Evolutionary conservation across 2,329 filamentous ascomycete genomes (phyloP).

Genomic region (Cladophialophora chaetospira): DNA sequence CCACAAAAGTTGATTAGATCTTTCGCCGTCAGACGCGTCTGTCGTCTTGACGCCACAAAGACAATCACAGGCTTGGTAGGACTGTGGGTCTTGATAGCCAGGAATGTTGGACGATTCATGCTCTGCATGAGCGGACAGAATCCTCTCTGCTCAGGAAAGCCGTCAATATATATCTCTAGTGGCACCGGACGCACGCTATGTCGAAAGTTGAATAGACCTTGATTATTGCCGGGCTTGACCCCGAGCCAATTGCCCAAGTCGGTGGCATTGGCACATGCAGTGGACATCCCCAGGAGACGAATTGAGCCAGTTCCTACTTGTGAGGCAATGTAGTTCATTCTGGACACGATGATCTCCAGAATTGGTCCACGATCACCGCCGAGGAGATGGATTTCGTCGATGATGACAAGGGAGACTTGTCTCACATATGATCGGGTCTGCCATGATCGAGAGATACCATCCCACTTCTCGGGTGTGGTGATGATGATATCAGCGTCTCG

Average conservation of each 20-base stretch:
- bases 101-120: slow-evolving; percentile 96
- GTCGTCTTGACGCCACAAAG: slow-evolving; percentile 91
- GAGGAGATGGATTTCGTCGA: slow-evolving; percentile 97
- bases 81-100: slow-evolving; percentile 95
- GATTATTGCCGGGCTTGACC: slow-evolving; percentile 73
- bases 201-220: slow-evolving; percentile 84
- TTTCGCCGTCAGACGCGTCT: slow-evolving; percentile 91
- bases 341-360: slow-evolving; percentile 88
- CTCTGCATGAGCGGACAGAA: slow-evolving; percentile 99
- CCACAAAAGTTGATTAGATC: slow-evolving; percentile 97
- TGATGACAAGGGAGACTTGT: slow-evolving; percentile 93
- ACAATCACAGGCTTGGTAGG: slow-evolving; percentile 97
- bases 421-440: slow-evolving; percentile 95
- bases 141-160: slow-evolving; percentile 89
- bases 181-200: slow-evolving; percentile 97
- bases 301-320: slow-evolving; percentile 91
- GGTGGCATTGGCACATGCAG: slow-evolving; percentile 91
- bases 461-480: slow-evolving; percentile 99
- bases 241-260: slow-evolving; percentile 96
- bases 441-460: slow-evolving; percentile 98
- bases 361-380: slow-evolving; percentile 96
- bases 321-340: slow-evolving; percentile 98
- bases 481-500: slow-evolving; percentile 96
- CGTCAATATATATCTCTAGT: slow-evolving; percentile 94
- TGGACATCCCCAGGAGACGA: slow-evolving; percentile 96